phyloP scores from a whole-genome alignment of 805 yeast genomes.

The Metschnikowia rubicola region DNA sequence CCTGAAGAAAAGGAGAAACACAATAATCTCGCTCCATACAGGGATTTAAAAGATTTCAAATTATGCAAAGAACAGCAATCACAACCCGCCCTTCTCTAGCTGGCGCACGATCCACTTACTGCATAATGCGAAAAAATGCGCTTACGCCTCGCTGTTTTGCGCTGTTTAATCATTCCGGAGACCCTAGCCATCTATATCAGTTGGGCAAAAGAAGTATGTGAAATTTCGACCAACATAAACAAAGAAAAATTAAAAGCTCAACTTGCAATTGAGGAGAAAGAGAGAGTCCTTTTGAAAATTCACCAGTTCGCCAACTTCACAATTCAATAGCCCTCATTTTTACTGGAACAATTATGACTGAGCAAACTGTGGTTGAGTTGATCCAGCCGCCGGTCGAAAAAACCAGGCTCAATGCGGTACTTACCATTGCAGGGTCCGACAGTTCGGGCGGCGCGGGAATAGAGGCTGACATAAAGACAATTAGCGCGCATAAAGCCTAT shows the following conservation, averaged over 20 bases:
- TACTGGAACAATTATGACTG: background rate
- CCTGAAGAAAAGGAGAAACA: too few relatives aligned
- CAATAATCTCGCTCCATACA: too few relatives aligned
- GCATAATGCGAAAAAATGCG: constrained; percentile 7
- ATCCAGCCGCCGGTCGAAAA: background rate
- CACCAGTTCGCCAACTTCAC: too few relatives aligned
- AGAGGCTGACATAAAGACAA: constrained; percentile 82
- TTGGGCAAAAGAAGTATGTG: too few relatives aligned
- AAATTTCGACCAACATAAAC: background rate
- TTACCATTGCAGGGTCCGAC: constrained; percentile 69
- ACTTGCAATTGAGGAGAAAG: too few relatives aligned
- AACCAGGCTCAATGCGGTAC: constrained; percentile 14
- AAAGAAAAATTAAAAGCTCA: too few relatives aligned
- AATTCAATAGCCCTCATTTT: background rate
- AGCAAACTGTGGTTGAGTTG: background rate
- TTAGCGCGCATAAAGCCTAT: constrained; percentile 69
- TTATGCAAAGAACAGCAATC: too few relatives aligned
- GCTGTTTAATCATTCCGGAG: background rate
- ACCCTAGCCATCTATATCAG: too few relatives aligned
- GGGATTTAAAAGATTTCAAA: too few relatives aligned
- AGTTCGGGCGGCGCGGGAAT: constrained; percentile 90
- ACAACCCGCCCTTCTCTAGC: too few relatives aligned
- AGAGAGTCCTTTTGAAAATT: too few relatives aligned
- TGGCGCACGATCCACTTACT: background rate
- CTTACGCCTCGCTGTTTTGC: constrained; percentile 5